Percentiles rank a stretch among this genome's conserved stretches.
These are phyloP conservation scores for Senna siamea DNA, from an alignment of 306 rosid genomes.

Conservation along the genomic window DNA sequence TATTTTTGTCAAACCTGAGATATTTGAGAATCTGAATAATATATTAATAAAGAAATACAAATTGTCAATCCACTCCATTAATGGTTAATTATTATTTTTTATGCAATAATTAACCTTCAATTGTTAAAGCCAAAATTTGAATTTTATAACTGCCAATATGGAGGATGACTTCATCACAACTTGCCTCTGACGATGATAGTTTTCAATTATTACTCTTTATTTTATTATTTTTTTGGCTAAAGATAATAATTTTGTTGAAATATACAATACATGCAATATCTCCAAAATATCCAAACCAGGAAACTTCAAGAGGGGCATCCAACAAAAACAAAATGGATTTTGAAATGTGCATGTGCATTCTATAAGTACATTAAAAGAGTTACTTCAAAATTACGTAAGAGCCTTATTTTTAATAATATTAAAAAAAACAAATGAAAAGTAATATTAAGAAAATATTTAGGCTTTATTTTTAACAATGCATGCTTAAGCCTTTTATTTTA, in stretches of 20 bases:
- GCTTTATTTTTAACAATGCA: no score
- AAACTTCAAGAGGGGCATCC: background rate
- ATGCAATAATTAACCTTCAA: conserved; percentile 20
- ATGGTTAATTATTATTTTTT: conserved; percentile 13
- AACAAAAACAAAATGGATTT: background rate
- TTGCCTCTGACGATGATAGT: conserved; percentile 19
- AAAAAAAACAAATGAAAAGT: no score
- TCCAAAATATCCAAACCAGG: conserved; percentile 19
- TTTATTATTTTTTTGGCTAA: conserved; percentile 5
- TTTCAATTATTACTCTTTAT: background rate
- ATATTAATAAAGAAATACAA: conserved; percentile 23
- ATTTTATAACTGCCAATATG: conserved; percentile 24
- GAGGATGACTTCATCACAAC: conserved; percentile 36
- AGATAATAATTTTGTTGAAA: conserved; percentile 27
- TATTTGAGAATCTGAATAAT: conserved; percentile 8
- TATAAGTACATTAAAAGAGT: background rate
- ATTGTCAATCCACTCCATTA: conserved; percentile 51
- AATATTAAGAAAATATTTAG: no score
- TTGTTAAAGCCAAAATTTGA: conserved; percentile 40
- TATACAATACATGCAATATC: background rate
- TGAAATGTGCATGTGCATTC: background rate
- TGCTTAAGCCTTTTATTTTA: no score
- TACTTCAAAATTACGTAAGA: no score
- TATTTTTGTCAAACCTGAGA: conserved; percentile 26
- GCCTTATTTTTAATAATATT: no score